Percentiles rank a stretch among this genome's conserved stretches.
Evolutionary conservation across 305 asterid species (phyloP).

Genomic region (Rubia peregrina): DNA sequence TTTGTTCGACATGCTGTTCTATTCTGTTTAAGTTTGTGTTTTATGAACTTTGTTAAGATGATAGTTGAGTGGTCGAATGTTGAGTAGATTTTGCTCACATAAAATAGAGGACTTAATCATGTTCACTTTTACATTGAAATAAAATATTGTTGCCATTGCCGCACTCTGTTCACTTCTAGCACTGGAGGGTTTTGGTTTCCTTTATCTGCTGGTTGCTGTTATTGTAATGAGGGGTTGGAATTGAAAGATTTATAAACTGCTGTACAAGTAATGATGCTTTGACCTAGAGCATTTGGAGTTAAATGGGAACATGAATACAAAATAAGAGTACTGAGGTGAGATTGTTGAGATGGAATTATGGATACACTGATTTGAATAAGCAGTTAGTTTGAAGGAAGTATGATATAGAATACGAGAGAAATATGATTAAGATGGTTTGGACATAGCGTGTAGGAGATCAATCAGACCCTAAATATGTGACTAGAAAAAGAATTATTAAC

Average conservation of each 20-base stretch:
- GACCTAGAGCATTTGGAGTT: background rate
- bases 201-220: background rate
- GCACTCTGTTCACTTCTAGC: background rate
- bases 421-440: background rate
- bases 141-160: background rate
- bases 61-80: too few species aligned
- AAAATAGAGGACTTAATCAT: background rate
- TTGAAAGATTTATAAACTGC: background rate
- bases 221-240: background rate
- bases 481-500: background rate
- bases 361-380: background rate
- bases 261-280: background rate
- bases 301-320: background rate
- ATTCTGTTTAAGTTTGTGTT: background rate
- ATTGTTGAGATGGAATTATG: background rate
- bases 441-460: background rate
- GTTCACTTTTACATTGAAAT: background rate
- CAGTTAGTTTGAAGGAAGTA: background rate
- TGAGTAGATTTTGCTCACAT: background rate
- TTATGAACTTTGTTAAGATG: background rate
- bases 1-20: background rate
- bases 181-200: background rate
- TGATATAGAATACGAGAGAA: background rate
- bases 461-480: background rate
- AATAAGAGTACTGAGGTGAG: background rate